Conservation (phyloP, 2,329 filamentous ascomycete genomes). For the Aureobasidium mangrovei region DNA sequence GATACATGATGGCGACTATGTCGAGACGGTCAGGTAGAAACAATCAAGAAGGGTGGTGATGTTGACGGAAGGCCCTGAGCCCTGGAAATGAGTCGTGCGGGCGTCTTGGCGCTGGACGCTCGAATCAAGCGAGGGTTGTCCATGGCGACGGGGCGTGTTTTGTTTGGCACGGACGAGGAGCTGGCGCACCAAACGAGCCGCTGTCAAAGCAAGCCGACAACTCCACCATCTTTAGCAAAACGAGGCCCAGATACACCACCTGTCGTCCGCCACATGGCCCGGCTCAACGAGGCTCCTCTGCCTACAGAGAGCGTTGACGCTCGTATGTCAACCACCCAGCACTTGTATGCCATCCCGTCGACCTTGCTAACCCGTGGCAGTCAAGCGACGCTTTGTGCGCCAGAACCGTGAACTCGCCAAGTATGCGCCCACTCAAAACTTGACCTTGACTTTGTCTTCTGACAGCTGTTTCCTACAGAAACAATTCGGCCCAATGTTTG, state of each 20-base stretch:
- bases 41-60: neutral
- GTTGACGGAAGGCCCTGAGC: neutral
- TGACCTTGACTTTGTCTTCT: neutral
- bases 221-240: too few relatives aligned
- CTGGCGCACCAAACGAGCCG: too few relatives aligned
- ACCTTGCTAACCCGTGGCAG: conserved; percentile 34
- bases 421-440: conserved; percentile 22
- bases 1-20: conserved; percentile 30
- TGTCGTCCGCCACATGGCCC: conserved; percentile 51
- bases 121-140: neutral
- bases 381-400: conserved; percentile 68
- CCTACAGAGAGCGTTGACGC: conserved; percentile 58
- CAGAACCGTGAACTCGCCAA: conserved; percentile 77
- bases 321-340: conserved; percentile 51
- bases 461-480: conserved; percentile 33
- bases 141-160: neutral
- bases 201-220: too few relatives aligned
- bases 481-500: conserved; percentile 67
- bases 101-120: neutral
- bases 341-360: conserved; percentile 47
- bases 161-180: too few relatives aligned
- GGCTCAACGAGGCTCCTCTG: conserved; percentile 61
- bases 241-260: too few relatives aligned
- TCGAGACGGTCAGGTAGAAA: neutral
- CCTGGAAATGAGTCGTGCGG: neutral